These are phyloP conservation scores for Apostasia ramifera DNA, from an alignment of 106 monocot genomes.

Conservation along the genomic window DNA sequence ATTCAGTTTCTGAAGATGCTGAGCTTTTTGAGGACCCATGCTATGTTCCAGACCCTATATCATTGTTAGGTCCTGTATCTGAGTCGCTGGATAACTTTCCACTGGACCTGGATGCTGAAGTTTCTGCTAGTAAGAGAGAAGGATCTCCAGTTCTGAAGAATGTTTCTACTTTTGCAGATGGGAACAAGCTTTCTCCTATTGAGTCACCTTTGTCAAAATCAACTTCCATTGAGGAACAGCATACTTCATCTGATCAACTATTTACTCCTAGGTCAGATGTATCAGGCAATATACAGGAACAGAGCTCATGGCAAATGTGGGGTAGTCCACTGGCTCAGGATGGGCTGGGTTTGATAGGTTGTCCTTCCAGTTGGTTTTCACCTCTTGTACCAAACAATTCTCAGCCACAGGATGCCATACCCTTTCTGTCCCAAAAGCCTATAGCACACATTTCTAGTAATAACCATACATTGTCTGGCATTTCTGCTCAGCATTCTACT, in stretches of 20 bases:
- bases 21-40: constrained; percentile 82
- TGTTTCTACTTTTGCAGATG: constrained; percentile 21
- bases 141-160: constrained; percentile 25
- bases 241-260: constrained; percentile 13
- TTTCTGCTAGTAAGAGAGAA: constrained; percentile 26
- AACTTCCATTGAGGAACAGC: constrained; percentile 37
- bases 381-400: constrained; percentile 22
- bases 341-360: constrained; percentile 45
- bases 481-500: constrained; percentile 10
- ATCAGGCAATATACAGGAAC: constrained; percentile 25
- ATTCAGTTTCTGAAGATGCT: constrained; percentile 37
- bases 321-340: constrained; percentile 55
- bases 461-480: constrained; percentile 13
- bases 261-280: constrained; percentile 20
- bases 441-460: constrained; percentile 21
- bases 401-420: constrained; percentile 23
- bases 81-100: constrained; percentile 67
- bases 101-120: constrained; percentile 47
- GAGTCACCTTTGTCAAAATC: constrained; percentile 61
- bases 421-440: constrained; percentile 17
- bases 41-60: constrained; percentile 58
- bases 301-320: constrained; percentile 90
- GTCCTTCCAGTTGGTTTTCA: constrained; percentile 39
- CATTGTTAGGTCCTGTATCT: constrained; percentile 60
- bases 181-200: constrained; percentile 71